A percentile compares a stretch with the other conserved stretches of the same genome.
These are phyloP conservation scores for Ganoderma meredithae DNA, from an alignment of 1,284 basidiomycete species.

Conservation along the genomic window DNA sequence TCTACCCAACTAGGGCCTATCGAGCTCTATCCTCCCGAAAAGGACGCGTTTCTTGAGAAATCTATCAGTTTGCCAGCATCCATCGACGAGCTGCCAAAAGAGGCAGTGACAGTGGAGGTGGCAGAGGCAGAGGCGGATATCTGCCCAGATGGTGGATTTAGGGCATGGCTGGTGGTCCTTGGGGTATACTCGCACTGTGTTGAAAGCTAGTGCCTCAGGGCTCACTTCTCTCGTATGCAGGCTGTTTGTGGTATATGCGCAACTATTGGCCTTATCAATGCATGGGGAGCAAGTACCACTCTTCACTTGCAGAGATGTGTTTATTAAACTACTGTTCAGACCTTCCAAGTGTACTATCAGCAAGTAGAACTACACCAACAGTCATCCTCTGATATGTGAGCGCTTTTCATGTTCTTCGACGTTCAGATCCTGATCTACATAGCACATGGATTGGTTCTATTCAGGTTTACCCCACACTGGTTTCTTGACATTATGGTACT, in stretches of 20 bases:
- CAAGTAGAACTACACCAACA: not conserved
- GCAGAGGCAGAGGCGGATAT: not conserved
- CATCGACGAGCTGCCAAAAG: not conserved
- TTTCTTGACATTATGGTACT: not conserved
- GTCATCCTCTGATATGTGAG: not conserved
- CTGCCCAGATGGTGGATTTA: not conserved
- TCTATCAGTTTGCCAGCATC: not conserved
- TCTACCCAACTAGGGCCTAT: not conserved
- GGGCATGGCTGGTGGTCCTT: not conserved
- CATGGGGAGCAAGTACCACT: not conserved
- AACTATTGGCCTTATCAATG: not conserved
- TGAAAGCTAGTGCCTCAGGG: too few relatives aligned
- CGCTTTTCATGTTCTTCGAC: not conserved
- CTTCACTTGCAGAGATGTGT: not conserved
- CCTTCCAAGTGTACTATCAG: constrained; percentile 1
- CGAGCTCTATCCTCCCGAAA: not conserved
- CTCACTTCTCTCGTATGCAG: not conserved
- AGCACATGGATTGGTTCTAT: constrained; percentile 2
- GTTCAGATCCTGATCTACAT: not conserved
- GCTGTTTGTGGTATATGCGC: constrained; percentile 3
- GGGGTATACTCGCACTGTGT: not conserved
- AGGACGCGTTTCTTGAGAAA: not conserved
- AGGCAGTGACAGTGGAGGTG: not conserved
- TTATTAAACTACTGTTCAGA: not conserved
- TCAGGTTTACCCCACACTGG: not conserved